phyloP scores from a whole-genome alignment of 306 rosid species.

The Macrotyloma uniflorum region DNA sequence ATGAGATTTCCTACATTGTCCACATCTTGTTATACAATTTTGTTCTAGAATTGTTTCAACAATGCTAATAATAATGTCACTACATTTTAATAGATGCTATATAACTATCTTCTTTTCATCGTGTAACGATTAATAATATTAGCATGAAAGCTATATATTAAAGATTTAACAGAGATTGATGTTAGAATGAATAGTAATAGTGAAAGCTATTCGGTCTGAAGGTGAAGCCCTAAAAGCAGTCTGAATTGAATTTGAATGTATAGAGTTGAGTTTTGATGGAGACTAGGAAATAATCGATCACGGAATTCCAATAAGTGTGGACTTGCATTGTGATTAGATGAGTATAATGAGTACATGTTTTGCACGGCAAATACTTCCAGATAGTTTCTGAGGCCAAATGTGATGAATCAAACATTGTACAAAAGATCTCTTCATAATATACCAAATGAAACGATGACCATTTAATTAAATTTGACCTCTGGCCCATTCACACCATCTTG shows the following conservation, averaged over 20 bases:
- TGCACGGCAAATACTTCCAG: background rate
- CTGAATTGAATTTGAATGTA: background rate
- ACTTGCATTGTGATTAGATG: background rate
- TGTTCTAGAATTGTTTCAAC: no score
- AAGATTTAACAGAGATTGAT: no score
- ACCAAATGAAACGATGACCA: no score
- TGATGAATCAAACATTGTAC: conserved; percentile 8
- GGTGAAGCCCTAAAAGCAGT: background rate
- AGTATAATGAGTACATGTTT: background rate
- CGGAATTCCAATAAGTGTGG: background rate
- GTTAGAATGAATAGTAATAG: no score
- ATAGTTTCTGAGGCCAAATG: conserved; percentile 1
- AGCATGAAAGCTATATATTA: no score
- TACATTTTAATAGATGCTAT: no score
- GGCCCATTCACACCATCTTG: background rate
- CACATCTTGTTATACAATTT: no score
- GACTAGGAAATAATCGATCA: conserved; percentile 20
- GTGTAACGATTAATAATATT: no score
- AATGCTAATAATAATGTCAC: no score
- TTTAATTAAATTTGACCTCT: background rate
- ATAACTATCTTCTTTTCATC: no score
- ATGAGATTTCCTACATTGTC: no score
- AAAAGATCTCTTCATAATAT: background rate
- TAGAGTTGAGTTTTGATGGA: conserved; percentile 10
- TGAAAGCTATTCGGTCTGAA: no score